Percentiles rank a stretch among this genome's conserved stretches.
Evolutionary conservation across 2,329 filamentous ascomycete genomes (phyloP).

Genomic region (Penicillium fuscoglaucum): DNA sequence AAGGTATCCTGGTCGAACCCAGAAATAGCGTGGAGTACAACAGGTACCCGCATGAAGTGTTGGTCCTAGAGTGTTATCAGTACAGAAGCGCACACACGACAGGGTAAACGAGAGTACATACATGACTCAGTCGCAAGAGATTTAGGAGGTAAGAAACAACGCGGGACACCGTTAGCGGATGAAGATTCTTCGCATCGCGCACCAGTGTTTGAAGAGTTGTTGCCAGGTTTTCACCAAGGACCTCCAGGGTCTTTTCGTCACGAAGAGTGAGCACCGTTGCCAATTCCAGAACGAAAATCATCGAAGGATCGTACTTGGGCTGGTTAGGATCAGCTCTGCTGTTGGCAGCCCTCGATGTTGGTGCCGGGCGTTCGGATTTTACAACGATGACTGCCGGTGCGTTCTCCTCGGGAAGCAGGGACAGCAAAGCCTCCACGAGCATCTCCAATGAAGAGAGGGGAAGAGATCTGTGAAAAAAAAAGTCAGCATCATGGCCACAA

Average conservation of each 20-base stretch:
- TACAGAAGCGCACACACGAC: neutral
- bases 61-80: slow-evolving; percentile 61
- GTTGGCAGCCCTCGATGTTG: slow-evolving; percentile 59
- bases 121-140: slow-evolving; percentile 80
- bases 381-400: slow-evolving; percentile 81
- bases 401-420: slow-evolving; percentile 82
- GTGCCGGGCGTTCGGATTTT: slow-evolving; percentile 75
- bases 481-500: slow-evolving; percentile 17
- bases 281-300: slow-evolving; percentile 89
- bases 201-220: slow-evolving; percentile 79
- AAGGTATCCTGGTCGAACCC: slow-evolving; percentile 78
- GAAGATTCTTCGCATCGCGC: slow-evolving; percentile 74
- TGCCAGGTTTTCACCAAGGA: slow-evolving; percentile 75
- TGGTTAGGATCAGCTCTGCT: slow-evolving; percentile 57
- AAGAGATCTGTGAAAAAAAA: slow-evolving; percentile 53
- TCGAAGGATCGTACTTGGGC: slow-evolving; percentile 76
- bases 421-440: slow-evolving; percentile 71
- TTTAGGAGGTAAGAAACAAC: slow-evolving; percentile 83
- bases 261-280: slow-evolving; percentile 78
- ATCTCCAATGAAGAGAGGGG: slow-evolving; percentile 59
- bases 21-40: slow-evolving; percentile 87
- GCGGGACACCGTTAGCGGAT: slow-evolving; percentile 79
- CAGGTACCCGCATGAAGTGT: slow-evolving; percentile 86
- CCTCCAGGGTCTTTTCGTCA: slow-evolving; percentile 69
- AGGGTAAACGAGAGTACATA: slow-evolving; percentile 49